Percentiles rank a stretch among this genome's conserved stretches.
Evolutionary conservation across 768 basidiomycete species (phyloP).

Genomic region (Cystobasidium ongulense): DNA sequence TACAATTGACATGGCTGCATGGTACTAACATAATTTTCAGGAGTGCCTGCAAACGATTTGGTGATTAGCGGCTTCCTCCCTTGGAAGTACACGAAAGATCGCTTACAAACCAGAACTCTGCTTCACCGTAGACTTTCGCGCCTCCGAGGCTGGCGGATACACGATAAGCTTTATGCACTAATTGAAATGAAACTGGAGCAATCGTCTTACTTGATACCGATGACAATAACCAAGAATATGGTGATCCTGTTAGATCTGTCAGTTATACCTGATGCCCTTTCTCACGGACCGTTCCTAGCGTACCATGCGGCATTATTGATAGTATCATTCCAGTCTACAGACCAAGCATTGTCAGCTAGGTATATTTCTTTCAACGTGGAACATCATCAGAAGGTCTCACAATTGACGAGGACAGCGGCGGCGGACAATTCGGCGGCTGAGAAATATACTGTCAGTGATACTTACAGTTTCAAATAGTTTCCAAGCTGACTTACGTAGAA

Average conservation of each 20-base stretch:
- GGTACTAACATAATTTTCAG: slow-evolving; percentile 22
- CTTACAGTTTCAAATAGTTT: too few species aligned
- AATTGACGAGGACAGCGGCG: slow-evolving; percentile 60
- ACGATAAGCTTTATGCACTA: slow-evolving; percentile 40
- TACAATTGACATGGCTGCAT: slow-evolving; percentile 34
- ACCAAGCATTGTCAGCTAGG: not conserved
- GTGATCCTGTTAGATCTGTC: slow-evolving; percentile 40
- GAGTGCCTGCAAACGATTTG: slow-evolving; percentile 36
- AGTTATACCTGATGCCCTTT: slow-evolving; percentile 43
- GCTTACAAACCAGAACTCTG: slow-evolving; percentile 53
- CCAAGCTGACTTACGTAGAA: slow-evolving; percentile 46
- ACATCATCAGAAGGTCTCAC: not conserved
- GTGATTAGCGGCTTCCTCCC: not conserved
- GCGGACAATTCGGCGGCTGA: slow-evolving; percentile 63
- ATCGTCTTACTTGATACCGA: slow-evolving; percentile 48
- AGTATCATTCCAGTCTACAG: slow-evolving; percentile 54
- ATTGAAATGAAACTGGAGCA: slow-evolving; percentile 49
- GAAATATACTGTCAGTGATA: not conserved
- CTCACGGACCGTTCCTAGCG: slow-evolving; percentile 39
- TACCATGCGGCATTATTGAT: slow-evolving; percentile 46
- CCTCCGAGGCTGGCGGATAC: slow-evolving; percentile 31
- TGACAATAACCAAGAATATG: slow-evolving; percentile 43
- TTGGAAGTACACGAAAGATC: not conserved
- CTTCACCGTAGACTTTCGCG: slow-evolving; percentile 39
- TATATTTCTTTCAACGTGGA: not conserved